Conservation (phyloP, 2,329 filamentous ascomycete species). For the Trichoderma semiorbis region DNA sequence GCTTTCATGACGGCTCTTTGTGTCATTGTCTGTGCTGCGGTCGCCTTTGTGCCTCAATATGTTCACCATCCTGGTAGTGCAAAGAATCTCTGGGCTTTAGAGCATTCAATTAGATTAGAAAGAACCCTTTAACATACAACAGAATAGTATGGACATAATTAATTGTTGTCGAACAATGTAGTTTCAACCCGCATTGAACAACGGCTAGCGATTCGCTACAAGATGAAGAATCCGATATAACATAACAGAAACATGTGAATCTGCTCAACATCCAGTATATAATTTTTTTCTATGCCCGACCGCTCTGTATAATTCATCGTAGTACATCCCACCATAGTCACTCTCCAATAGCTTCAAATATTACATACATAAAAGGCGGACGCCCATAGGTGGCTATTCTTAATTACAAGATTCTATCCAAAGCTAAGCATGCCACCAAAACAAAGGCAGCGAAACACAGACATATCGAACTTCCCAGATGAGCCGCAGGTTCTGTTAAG, state of each 20-base stretch:
- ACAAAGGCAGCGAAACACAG: not conserved
- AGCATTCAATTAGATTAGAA: not conserved
- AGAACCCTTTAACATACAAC: not conserved
- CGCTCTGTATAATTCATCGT: not conserved
- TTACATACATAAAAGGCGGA: not conserved
- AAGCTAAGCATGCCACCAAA: not conserved
- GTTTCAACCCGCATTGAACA: not conserved
- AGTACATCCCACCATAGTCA: not conserved
- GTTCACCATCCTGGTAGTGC: not conserved
- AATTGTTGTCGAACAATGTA: not conserved
- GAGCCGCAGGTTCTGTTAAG: not conserved
- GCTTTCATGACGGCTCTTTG: not conserved
- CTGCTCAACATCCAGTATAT: not conserved
- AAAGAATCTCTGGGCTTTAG: not conserved
- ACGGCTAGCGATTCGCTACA: not conserved
- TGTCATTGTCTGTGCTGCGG: not conserved
- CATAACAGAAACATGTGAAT: not conserved
- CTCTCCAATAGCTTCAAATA: not conserved
- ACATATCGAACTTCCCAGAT: no score
- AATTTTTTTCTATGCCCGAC: not conserved
- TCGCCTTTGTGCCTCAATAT: not conserved
- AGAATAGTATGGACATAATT: not conserved
- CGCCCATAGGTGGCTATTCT: not conserved
- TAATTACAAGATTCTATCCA: not conserved
- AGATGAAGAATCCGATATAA: not conserved